phyloP scores from a whole-genome alignment of 2,329 filamentous ascomycete species.

The Lachnellula cervina region DNA sequence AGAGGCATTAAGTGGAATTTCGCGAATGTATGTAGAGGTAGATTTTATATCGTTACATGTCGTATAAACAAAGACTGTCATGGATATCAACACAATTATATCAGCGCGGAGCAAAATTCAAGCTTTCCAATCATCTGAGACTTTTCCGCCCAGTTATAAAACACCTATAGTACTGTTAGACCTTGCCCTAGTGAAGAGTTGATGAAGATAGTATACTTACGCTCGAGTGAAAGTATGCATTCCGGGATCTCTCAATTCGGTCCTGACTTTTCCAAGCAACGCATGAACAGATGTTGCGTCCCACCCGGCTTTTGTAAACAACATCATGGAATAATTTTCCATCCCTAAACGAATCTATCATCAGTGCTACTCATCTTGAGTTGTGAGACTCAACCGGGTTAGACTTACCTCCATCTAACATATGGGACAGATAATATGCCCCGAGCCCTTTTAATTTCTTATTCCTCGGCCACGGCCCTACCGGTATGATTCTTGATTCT shows the following conservation, averaged over 20 bases:
- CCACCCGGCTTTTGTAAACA: conserved; percentile 22
- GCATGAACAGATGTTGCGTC: conserved; percentile 15
- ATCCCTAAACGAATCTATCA: conserved; percentile 4
- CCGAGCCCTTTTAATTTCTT: conserved; percentile 29
- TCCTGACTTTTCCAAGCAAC: conserved; percentile 15
- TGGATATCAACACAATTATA: too few relatives aligned
- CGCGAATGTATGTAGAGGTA: too few relatives aligned
- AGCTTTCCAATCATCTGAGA: too few relatives aligned
- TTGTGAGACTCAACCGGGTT: background rate
- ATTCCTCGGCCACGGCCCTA: conserved; percentile 32
- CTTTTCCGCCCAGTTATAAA: too few relatives aligned
- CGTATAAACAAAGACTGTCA: too few relatives aligned
- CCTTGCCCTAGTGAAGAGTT: too few relatives aligned
- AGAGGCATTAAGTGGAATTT: too few relatives aligned
- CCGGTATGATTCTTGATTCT: conserved; percentile 12
- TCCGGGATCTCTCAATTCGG: conserved; percentile 14
- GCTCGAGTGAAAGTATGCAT: conserved; percentile 20
- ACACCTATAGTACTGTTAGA: too few relatives aligned
- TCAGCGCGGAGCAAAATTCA: too few relatives aligned
- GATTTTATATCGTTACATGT: too few relatives aligned
- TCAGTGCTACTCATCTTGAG: background rate
- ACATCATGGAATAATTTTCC: conserved; percentile 17
- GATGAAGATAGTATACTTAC: background rate
- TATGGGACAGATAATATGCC: conserved; percentile 17
- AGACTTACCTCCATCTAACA: conserved; percentile 12